Evolutionary conservation across 164 flowering plant species (phyloP).

Genomic region (Annona cherimola): DNA sequence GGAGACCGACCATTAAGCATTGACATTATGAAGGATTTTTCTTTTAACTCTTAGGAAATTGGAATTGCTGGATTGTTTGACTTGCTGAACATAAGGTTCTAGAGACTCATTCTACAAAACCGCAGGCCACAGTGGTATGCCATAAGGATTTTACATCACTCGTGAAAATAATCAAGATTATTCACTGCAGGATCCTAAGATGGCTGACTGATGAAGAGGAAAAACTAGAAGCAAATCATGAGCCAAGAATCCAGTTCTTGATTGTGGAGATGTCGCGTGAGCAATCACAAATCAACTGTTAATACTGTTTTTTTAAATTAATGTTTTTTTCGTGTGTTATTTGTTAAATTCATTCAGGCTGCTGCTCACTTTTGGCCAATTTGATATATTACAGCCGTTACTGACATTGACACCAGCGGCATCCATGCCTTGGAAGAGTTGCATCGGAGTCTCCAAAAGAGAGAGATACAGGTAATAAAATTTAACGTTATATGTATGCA

Average conservation of each 20-base stretch:
- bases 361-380: not conserved
- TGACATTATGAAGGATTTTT: not conserved
- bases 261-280: conserved; percentile 85
- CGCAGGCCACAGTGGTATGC: not conserved
- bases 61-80: too few species aligned
- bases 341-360: not conserved
- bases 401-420: conserved; percentile 88
- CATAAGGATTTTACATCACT: not conserved
- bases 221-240: conserved; percentile 17
- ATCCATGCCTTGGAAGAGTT: conserved; percentile 78
- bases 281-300: conserved; percentile 6
- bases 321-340: not conserved
- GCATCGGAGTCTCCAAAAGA: conserved; percentile 51
- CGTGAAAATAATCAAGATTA: not conserved
- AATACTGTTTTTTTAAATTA: not conserved
- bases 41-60: not conserved
- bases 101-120: not conserved
- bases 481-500: not conserved
- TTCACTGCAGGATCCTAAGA: conserved; percentile 57
- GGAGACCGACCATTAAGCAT: not conserved
- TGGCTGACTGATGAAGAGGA: conserved; percentile 80
- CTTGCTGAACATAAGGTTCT: not conserved
- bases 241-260: conserved; percentile 45
- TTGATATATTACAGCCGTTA: conserved; percentile 54
- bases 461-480: conserved; percentile 48